Conservation (phyloP, 148 eudicot genomes). For the Silene uniflora region DNA sequence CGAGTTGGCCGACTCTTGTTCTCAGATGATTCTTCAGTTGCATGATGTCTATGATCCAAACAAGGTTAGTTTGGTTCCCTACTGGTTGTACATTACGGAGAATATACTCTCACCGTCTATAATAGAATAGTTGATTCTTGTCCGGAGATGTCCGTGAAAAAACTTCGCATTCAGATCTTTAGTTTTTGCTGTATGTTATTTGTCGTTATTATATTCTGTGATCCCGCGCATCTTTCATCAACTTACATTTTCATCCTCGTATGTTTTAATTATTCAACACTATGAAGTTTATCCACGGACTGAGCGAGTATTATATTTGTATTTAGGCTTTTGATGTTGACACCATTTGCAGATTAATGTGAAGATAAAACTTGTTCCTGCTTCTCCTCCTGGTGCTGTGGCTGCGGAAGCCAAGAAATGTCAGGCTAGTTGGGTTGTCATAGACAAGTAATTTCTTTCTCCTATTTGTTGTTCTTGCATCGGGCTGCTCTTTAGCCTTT, state of each 20-base stretch:
- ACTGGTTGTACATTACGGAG: slow-evolving; percentile 10
- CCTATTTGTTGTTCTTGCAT: no score
- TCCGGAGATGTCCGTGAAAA: not conserved
- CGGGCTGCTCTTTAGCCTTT: no score
- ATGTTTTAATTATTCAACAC: no score
- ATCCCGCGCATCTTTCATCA: no score
- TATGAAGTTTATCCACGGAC: no score
- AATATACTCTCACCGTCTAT: not conserved
- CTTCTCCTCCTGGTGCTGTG: slow-evolving; percentile 75
- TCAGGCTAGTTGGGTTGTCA: slow-evolving; percentile 84
- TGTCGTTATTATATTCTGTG: not conserved
- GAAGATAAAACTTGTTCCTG: slow-evolving; percentile 75
- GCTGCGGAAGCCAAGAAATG: slow-evolving; percentile 79
- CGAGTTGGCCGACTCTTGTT: slow-evolving; percentile 83
- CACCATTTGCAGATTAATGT: slow-evolving; percentile 62
- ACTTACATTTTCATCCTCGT: not conserved
- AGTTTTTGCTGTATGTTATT: not conserved
- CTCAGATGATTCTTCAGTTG: slow-evolving; percentile 97
- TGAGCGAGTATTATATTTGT: not conserved
- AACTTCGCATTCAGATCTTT: not conserved
- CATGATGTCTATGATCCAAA: slow-evolving; percentile 94
- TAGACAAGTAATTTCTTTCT: slow-evolving; percentile 64
- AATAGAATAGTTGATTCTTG: not conserved
- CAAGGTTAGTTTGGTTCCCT: slow-evolving; percentile 42
- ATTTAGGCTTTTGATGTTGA: not conserved